A percentile compares a stretch with the other conserved stretches of the same genome.
These are phyloP conservation scores for Pleurotus sapidus DNA, from an alignment of 768 basidiomycete genomes.

Conservation along the genomic window DNA sequence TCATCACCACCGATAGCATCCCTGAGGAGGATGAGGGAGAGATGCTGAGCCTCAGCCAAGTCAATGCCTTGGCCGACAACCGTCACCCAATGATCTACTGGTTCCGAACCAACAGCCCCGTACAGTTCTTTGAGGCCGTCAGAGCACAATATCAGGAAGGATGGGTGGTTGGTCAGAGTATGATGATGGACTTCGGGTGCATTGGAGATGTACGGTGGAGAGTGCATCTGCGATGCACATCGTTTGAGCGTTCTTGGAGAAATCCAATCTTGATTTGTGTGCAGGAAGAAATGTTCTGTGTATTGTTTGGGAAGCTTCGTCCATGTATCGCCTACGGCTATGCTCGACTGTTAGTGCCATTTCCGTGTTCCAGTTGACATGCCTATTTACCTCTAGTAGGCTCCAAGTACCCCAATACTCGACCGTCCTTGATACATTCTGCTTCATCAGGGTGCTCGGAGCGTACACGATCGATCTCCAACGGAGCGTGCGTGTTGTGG, in stretches of 20 bases:
- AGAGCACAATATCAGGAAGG: constrained; percentile 40
- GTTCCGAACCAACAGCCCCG: constrained; percentile 19
- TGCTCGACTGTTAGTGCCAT: background rate
- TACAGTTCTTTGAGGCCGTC: constrained; percentile 42
- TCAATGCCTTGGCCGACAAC: constrained; percentile 17
- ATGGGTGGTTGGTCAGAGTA: constrained; percentile 23
- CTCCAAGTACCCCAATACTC: constrained; percentile 54
- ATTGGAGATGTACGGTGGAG: constrained; percentile 45
- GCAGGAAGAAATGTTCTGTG: constrained; percentile 33
- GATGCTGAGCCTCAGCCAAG: constrained; percentile 19
- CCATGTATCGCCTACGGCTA: constrained; percentile 43
- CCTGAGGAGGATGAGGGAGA: constrained; percentile 37
- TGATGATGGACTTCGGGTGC: constrained; percentile 36
- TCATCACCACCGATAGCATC: constrained; percentile 39
- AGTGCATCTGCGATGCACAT: constrained; percentile 29
- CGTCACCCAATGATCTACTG: constrained; percentile 30
- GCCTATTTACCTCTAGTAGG: constrained; percentile 47
- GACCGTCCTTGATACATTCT: constrained; percentile 38
- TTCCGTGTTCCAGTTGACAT: background rate
- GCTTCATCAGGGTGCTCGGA: constrained; percentile 49
- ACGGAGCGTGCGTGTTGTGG: constrained; percentile 38
- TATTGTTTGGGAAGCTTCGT: constrained; percentile 43
- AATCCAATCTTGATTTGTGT: constrained; percentile 30
- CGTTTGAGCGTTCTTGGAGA: constrained; percentile 25
- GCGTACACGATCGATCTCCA: constrained; percentile 43